Evolutionary conservation across 2,329 filamentous ascomycete genomes (phyloP).

Genomic region (Septoria petroselini): DNA sequence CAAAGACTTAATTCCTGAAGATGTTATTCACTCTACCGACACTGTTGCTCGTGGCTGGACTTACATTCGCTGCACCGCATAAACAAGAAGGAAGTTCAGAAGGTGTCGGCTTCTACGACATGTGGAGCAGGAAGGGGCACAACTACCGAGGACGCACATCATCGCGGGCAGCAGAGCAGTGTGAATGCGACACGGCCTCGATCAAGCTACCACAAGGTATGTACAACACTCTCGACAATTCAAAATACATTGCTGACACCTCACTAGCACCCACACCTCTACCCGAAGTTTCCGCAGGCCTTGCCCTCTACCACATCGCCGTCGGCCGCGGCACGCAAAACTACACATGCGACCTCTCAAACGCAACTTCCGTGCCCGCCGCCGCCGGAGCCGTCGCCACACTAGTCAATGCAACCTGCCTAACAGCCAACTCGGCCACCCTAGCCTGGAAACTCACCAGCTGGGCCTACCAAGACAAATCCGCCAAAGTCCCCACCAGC

Average conservation of each 20-base stretch:
- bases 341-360: slow-evolving; percentile 70
- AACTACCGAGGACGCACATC: slow-evolving; percentile 16
- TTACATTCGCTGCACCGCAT: slow-evolving; percentile 25
- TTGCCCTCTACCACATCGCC: slow-evolving; percentile 71
- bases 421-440: slow-evolving; percentile 66
- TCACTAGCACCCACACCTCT: slow-evolving; percentile 48
- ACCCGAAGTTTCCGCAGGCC: slow-evolving; percentile 57
- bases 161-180: slow-evolving; percentile 11
- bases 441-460: slow-evolving; percentile 63
- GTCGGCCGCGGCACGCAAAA: slow-evolving; percentile 89
- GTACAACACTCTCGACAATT: background rate
- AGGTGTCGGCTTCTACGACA: slow-evolving; percentile 15
- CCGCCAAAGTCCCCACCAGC: slow-evolving; percentile 51
- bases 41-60: slow-evolving; percentile 23
- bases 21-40: slow-evolving; percentile 31
- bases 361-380: slow-evolving; percentile 60
- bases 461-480: slow-evolving; percentile 60
- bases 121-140: slow-evolving; percentile 19
- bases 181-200: slow-evolving; percentile 19
- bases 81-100: slow-evolving; percentile 22
- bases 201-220: slow-evolving; percentile 26
- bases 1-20: slow-evolving; percentile 5
- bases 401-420: slow-evolving; percentile 84
- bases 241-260: background rate
- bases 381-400: slow-evolving; percentile 72